Evolutionary conservation across 1,139 yeast species (phyloP).

Genomic region (Spathaspora sp.): DNA sequence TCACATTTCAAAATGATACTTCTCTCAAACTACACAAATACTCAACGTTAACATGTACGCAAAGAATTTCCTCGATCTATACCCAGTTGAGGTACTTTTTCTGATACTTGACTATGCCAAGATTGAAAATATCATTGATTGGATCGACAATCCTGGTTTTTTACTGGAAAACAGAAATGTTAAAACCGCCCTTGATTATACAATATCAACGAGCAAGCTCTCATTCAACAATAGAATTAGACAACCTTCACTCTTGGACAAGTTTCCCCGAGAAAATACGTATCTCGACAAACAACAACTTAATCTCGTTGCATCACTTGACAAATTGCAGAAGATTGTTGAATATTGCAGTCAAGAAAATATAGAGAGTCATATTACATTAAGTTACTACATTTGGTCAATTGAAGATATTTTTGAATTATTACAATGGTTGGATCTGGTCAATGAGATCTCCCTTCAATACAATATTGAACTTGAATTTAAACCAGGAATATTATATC

Average conservation of each 20-base stretch:
- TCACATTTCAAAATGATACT: not conserved
- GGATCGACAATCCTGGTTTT: slow-evolving; percentile 8
- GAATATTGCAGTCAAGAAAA: slow-evolving; percentile 8
- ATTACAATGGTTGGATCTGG: slow-evolving; percentile 9
- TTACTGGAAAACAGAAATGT: slow-evolving; percentile 9
- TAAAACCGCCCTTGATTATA: slow-evolving; percentile 8
- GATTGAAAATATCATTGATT: slow-evolving; percentile 10
- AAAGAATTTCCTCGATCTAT: slow-evolving; percentile 4
- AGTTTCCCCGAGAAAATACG: slow-evolving; percentile 15
- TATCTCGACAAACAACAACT: slow-evolving; percentile 12
- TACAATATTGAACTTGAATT: slow-evolving; percentile 24
- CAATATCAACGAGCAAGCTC: slow-evolving; percentile 9
- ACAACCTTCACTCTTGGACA: slow-evolving; percentile 15
- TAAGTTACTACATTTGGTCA: slow-evolving; percentile 23
- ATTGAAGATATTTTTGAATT: slow-evolving; percentile 19
- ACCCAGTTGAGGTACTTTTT: slow-evolving; percentile 12
- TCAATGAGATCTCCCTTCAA: slow-evolving; percentile 2
- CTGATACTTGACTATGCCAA: slow-evolving; percentile 9
- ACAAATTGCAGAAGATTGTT: slow-evolving; percentile 5
- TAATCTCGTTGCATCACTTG: slow-evolving; percentile 7
- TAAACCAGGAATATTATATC: slow-evolving; percentile 18
- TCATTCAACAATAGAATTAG: slow-evolving; percentile 14
- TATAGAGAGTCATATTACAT: slow-evolving; percentile 13
- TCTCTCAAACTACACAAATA: not conserved
- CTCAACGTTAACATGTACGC: not conserved